phyloP scores from a whole-genome alignment of 2,329 filamentous ascomycete species.

The Pseudogymnoascus sp. region DNA sequence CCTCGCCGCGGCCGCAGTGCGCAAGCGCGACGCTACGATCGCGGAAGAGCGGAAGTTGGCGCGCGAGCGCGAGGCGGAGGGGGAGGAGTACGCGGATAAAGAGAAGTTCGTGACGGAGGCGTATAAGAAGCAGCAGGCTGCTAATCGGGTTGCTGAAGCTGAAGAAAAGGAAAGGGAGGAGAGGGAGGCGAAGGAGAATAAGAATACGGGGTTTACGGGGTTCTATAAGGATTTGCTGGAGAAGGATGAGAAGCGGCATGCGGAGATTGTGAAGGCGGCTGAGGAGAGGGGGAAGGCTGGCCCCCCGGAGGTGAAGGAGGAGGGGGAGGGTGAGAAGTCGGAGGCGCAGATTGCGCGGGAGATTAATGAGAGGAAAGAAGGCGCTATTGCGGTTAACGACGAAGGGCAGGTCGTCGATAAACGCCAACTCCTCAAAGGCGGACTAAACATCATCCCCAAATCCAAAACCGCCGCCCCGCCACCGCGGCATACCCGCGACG shows the following conservation, averaged over 20 bases:
- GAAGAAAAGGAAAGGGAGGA: slow-evolving; percentile 63
- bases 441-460: slow-evolving; percentile 64
- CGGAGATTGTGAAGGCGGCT: slow-evolving; percentile 61
- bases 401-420: slow-evolving; percentile 80
- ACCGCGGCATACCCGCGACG: background rate
- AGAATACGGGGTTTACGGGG: slow-evolving; percentile 64
- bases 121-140: slow-evolving; percentile 75
- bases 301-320: slow-evolving; percentile 29
- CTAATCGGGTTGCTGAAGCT: slow-evolving; percentile 61
- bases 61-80: slow-evolving; percentile 70
- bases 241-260: slow-evolving; percentile 61
- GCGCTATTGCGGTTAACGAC: slow-evolving; percentile 64
- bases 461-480: slow-evolving; percentile 43
- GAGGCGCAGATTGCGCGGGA: slow-evolving; percentile 61
- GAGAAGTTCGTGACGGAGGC: slow-evolving; percentile 81
- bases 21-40: slow-evolving; percentile 70
- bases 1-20: slow-evolving; percentile 64
- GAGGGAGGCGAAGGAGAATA: slow-evolving; percentile 56
- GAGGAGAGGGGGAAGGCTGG: slow-evolving; percentile 45
- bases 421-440: slow-evolving; percentile 67
- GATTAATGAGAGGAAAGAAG: slow-evolving; percentile 54
- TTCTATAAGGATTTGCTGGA: slow-evolving; percentile 73
- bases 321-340: slow-evolving; percentile 41
- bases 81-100: slow-evolving; percentile 73
- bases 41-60: slow-evolving; percentile 76